Conservation (phyloP, 1,139 yeast genomes). For the Debaryomycetaceae sp. region DNA sequence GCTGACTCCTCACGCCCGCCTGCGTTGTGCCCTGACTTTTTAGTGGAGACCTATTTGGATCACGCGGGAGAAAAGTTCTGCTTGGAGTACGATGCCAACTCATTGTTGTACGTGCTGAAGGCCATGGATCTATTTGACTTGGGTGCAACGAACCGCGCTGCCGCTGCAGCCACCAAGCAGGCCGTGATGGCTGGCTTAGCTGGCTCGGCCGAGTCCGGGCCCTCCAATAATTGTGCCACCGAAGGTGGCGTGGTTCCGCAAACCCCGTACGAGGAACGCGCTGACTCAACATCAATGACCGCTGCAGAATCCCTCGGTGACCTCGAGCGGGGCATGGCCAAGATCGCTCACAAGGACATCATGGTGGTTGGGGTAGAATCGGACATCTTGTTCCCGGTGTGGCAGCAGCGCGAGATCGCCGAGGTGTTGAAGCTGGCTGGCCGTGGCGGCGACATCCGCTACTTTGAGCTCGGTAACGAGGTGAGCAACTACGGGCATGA, state of each 20-base stretch:
- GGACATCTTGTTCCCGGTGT: constrained; percentile 85
- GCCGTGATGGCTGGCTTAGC: constrained; percentile 13
- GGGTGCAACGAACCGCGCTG: constrained; percentile 45
- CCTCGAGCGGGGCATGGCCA: constrained; percentile 58
- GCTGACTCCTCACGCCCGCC: constrained; percentile 78
- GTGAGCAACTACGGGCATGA: constrained; percentile 86
- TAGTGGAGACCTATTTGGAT: constrained; percentile 87
- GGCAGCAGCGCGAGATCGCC: constrained; percentile 88
- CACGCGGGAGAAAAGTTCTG: constrained; percentile 96
- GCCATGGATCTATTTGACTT: constrained; percentile 94
- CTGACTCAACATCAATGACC: constrained; percentile 29
- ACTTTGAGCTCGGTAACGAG: constrained; percentile 71
- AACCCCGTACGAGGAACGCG: constrained; percentile 54
- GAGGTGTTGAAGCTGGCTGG: constrained; percentile 46
- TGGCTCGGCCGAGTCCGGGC: constrained; percentile 27
- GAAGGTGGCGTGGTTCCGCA: constrained; percentile 29
- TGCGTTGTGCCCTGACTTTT: constrained; percentile 87
- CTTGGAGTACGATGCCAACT: constrained; percentile 86
- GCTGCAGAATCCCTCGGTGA: constrained; percentile 57
- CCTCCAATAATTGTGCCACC: constrained; percentile 15
- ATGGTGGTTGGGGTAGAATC: constrained; percentile 88
- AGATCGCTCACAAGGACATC: constrained; percentile 60
- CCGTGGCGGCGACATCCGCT: constrained; percentile 36
- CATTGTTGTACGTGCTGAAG: constrained; percentile 79
- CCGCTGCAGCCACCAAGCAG: constrained; percentile 38